phyloP scores from a whole-genome alignment of 306 rosid species.

The Urtica urens region DNA sequence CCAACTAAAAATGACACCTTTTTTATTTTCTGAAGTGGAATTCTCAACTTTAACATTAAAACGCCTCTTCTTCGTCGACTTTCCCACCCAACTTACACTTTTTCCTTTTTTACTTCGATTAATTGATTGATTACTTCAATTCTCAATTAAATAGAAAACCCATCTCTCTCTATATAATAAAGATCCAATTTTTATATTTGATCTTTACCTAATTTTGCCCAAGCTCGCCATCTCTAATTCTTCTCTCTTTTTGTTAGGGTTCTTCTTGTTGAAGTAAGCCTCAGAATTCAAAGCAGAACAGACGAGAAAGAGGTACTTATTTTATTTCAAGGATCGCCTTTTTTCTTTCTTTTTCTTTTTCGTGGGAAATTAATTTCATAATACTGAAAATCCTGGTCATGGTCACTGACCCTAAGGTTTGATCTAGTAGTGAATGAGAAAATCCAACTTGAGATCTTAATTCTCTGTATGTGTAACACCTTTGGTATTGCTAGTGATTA shows the following conservation, averaged over 20 bases:
- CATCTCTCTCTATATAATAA: background rate
- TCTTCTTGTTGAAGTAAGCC: background rate
- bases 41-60: background rate
- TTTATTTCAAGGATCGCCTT: background rate
- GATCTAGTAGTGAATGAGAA: no score
- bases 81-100: constrained; percentile 6
- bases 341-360: background rate
- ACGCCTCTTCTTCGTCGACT: background rate
- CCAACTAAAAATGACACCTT: constrained; percentile 23
- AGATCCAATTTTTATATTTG: background rate
- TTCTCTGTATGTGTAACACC: no score
- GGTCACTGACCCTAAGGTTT: no score
- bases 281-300: constrained; percentile 1
- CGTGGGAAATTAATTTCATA: background rate
- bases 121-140: background rate
- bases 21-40: constrained; percentile 14
- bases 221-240: background rate
- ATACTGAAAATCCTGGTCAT: no score
- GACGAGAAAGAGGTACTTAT: constrained; percentile 5
- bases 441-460: no score
- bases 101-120: background rate
- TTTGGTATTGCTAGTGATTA: no score
- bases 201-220: background rate
- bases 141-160: background rate
- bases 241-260: constrained; percentile 4